Evolutionary conservation across 768 basidiomycete genomes (phyloP).

Genomic region (Rubroboletus satanas): DNA sequence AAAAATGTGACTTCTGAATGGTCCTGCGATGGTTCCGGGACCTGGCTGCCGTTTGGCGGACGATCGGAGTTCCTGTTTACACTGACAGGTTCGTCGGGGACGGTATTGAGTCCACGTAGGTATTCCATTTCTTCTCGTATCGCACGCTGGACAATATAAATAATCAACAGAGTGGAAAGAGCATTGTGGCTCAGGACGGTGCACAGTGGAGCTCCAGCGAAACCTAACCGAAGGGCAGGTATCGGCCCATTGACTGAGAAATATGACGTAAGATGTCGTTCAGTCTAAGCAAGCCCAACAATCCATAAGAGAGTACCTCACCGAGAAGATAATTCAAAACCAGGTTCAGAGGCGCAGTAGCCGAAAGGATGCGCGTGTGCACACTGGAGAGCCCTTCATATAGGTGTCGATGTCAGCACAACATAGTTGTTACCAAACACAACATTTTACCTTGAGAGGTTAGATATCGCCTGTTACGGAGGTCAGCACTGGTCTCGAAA

Average conservation of each 20-base stretch:
- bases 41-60: background rate
- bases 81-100: constrained; percentile 7
- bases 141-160: constrained; percentile 22
- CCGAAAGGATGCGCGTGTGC: constrained; percentile 22
- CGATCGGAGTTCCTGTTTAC: background rate
- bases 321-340: constrained; percentile 26
- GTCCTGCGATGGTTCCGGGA: background rate
- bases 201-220: constrained; percentile 26
- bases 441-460: constrained; percentile 15
- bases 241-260: constrained; percentile 24
- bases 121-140: constrained; percentile 18
- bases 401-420: background rate
- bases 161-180: constrained; percentile 17
- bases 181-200: constrained; percentile 26
- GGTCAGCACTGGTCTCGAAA: constrained; percentile 1
- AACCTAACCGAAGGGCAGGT: constrained; percentile 24
- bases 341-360: constrained; percentile 22
- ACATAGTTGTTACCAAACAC: background rate
- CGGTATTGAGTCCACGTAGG: constrained; percentile 7
- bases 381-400: constrained; percentile 21
- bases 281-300: background rate
- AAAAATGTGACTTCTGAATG: constrained; percentile 6
- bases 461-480: constrained; percentile 15
- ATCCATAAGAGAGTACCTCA: background rate
- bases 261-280: background rate